Conservation (phyloP, 75 land plant genomes). For the Pinus albicaulis region DNA sequence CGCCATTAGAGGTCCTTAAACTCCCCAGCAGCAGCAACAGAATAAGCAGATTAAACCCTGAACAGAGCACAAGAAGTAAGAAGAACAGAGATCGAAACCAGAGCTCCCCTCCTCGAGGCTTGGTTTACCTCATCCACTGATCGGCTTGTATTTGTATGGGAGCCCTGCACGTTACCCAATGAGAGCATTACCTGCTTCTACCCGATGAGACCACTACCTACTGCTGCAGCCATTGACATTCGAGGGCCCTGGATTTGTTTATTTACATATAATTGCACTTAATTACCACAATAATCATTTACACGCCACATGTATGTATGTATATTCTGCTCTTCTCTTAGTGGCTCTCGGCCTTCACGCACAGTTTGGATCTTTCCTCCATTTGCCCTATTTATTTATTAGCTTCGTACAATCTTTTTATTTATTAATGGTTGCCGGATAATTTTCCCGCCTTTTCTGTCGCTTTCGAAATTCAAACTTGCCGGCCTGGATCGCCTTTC, state of each 20-base stretch:
- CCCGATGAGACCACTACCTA: no score
- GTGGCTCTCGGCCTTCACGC: background rate
- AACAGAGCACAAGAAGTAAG: background rate
- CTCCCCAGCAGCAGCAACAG: background rate
- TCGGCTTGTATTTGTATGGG: background rate
- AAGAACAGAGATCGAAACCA: background rate
- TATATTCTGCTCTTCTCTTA: background rate
- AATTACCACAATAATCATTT: background rate
- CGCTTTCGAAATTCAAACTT: no score
- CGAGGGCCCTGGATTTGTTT: no score
- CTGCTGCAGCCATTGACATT: no score
- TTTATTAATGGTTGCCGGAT: no score
- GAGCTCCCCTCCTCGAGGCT: background rate
- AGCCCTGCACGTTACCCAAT: background rate
- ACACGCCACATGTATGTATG: background rate
- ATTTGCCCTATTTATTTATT: no score
- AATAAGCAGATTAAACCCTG: background rate
- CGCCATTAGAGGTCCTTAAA: slow-evolving; percentile 14
- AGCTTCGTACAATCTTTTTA: no score
- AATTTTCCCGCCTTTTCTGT: no score
- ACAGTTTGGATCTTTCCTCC: background rate
- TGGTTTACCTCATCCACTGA: background rate
- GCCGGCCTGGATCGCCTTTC: no score
- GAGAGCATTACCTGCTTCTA: background rate
- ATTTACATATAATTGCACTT: no score